These are phyloP conservation scores for Alternaria ethzedia DNA, from an alignment of 2,329 filamentous ascomycete species.

Conservation along the genomic window DNA sequence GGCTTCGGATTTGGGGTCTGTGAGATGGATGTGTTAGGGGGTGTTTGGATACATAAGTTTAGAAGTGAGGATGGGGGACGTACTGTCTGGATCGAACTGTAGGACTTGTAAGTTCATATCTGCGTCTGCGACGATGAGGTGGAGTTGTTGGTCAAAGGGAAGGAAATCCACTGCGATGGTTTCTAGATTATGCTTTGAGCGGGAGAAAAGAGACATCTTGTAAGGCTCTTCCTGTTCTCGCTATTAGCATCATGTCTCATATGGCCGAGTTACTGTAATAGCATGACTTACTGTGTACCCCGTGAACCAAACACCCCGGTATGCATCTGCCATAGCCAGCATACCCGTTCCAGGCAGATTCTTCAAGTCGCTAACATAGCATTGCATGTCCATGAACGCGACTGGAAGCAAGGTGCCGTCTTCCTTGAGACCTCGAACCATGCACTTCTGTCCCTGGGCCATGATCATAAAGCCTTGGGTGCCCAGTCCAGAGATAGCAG, in stretches of 20 bases:
- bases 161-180: constrained; percentile 85
- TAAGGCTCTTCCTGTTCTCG: constrained; percentile 79
- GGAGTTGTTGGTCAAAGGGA: constrained; percentile 81
- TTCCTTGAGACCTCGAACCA: constrained; percentile 95
- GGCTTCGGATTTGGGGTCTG: constrained; percentile 91
- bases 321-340: constrained; percentile 84
- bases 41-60: neutral
- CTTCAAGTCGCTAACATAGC: constrained; percentile 85
- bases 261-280: neutral
- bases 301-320: constrained; percentile 95
- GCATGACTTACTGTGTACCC: constrained; percentile 73
- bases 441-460: constrained; percentile 94
- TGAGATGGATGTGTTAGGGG: neutral
- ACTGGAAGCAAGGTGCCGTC: constrained; percentile 91
- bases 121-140: constrained; percentile 81
- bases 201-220: constrained; percentile 90
- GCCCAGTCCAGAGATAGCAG: constrained; percentile 81
- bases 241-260: constrained; percentile 15
- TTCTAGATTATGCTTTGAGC: constrained; percentile 78
- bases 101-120: constrained; percentile 87
- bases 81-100: constrained; percentile 94
- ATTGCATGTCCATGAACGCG: constrained; percentile 97
- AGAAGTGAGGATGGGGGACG: neutral
- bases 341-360: constrained; percentile 83
- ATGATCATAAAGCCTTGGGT: constrained; percentile 87